Evolutionary conservation across 805 yeast species (phyloP).

Genomic region (Wickerhamiella occidentalis): DNA sequence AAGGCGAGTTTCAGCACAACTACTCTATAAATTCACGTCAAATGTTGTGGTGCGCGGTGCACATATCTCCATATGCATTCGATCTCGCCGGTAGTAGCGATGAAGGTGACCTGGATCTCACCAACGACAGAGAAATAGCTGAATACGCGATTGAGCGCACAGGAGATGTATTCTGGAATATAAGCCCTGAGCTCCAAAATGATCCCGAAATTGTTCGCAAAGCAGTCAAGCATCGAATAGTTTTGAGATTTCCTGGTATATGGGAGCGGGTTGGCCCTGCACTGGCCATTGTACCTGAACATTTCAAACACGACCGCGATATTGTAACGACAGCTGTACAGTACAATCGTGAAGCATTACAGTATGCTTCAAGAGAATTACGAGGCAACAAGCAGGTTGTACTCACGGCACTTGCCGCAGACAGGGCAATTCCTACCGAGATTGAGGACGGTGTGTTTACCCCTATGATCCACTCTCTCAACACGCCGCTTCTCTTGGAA

Average conservation of each 20-base stretch:
- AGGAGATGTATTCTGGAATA: background rate
- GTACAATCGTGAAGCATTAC: background rate
- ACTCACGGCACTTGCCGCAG: background rate
- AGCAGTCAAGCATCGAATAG: background rate
- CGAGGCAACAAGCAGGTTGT: background rate
- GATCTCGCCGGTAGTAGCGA: background rate
- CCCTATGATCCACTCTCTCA: background rate
- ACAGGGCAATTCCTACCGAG: background rate
- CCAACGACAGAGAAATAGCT: background rate
- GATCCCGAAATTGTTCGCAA: background rate
- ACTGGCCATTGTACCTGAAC: background rate
- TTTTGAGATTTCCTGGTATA: background rate
- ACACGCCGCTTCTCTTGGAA: background rate
- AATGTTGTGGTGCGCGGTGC: background rate
- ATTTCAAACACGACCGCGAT: background rate
- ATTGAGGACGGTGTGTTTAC: background rate
- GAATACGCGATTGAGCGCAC: background rate
- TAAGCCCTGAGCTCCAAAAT: background rate
- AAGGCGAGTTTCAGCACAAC: background rate
- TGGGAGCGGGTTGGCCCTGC: background rate
- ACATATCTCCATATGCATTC: background rate
- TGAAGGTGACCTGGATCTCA: background rate
- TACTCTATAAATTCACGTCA: background rate
- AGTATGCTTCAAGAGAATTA: background rate
- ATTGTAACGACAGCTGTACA: background rate